Conservation (phyloP, 305 asterid genomes). For the Petunia hybrid region DNA sequence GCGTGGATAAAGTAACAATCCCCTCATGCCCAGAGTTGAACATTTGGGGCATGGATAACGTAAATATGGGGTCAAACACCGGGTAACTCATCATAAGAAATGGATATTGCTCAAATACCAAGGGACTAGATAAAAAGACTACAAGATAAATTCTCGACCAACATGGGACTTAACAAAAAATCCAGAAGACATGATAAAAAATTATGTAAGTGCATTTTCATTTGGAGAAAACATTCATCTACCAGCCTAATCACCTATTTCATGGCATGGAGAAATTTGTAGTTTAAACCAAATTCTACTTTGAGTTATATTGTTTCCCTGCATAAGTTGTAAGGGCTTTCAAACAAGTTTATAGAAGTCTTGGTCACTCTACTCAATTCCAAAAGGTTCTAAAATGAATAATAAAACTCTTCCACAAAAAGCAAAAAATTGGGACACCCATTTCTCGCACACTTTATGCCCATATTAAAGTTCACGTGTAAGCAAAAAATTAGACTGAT, state of each 20-base stretch:
- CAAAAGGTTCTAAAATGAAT: neutral
- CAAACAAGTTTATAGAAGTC: neutral
- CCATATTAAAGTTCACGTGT: neutral
- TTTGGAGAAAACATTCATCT: neutral
- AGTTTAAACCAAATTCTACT: neutral
- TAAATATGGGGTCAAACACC: constrained; percentile 6
- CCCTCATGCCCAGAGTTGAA: constrained; percentile 4
- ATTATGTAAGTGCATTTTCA: neutral
- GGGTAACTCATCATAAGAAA: neutral
- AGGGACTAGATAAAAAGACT: neutral
- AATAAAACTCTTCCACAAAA: neutral
- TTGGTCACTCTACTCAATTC: neutral
- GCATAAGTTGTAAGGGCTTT: constrained; percentile 17
- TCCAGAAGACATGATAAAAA: neutral
- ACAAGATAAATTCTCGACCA: neutral
- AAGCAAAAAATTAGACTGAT: neutral
- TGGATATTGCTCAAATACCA: neutral
- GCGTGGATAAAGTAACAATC: no score
- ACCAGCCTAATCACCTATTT: neutral
- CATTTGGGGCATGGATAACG: neutral
- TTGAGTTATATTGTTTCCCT: neutral
- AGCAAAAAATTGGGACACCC: neutral
- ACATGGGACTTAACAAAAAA: neutral
- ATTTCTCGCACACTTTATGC: neutral
- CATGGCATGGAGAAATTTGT: neutral